A percentile compares a stretch with the other conserved stretches of the same genome.
Evolutionary conservation across 2,329 filamentous ascomycete species (phyloP).

Genomic region (Chrysoporthe austroafricana): DNA sequence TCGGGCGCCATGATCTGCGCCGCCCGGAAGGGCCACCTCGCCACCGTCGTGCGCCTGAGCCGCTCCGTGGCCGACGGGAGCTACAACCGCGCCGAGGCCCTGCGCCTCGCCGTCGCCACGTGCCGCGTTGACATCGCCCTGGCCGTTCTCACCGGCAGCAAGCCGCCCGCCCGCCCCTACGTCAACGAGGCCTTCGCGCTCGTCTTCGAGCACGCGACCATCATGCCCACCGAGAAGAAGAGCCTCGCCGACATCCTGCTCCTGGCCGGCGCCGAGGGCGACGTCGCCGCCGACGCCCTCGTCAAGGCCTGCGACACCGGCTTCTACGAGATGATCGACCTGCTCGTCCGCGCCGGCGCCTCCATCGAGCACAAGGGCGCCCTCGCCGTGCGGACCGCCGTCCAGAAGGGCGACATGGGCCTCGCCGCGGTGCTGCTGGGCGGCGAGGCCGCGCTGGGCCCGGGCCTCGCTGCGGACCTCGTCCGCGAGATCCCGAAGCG

Average conservation of each 20-base stretch:
- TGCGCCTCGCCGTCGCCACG: slow-evolving; percentile 53
- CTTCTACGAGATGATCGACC: slow-evolving; percentile 57
- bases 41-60: slow-evolving; percentile 55
- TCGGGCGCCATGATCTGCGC: slow-evolving; percentile 59
- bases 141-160: slow-evolving; percentile 57
- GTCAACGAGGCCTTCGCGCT: slow-evolving; percentile 56
- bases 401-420: slow-evolving; percentile 50
- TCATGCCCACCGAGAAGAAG: slow-evolving; percentile 54
- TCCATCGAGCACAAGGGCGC: slow-evolving; percentile 59
- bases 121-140: slow-evolving; percentile 58
- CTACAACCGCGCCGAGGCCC: slow-evolving; percentile 54
- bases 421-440: slow-evolving; percentile 53
- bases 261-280: slow-evolving; percentile 60
- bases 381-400: slow-evolving; percentile 51
- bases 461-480: slow-evolving; percentile 54
- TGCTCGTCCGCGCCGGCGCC: slow-evolving; percentile 58
- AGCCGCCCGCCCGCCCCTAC: slow-evolving; percentile 52
- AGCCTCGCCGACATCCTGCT: slow-evolving; percentile 59
- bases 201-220: slow-evolving; percentile 50
- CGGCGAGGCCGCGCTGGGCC: slow-evolving; percentile 47
- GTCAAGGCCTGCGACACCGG: slow-evolving; percentile 52
- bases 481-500: slow-evolving; percentile 53
- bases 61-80: slow-evolving; percentile 58
- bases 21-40: slow-evolving; percentile 51
- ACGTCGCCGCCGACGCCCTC: slow-evolving; percentile 52